Base-by-base conservation (phyloP, 768 basidiomycete genomes). In the Xerocomellus chrysenteron region DNA sequence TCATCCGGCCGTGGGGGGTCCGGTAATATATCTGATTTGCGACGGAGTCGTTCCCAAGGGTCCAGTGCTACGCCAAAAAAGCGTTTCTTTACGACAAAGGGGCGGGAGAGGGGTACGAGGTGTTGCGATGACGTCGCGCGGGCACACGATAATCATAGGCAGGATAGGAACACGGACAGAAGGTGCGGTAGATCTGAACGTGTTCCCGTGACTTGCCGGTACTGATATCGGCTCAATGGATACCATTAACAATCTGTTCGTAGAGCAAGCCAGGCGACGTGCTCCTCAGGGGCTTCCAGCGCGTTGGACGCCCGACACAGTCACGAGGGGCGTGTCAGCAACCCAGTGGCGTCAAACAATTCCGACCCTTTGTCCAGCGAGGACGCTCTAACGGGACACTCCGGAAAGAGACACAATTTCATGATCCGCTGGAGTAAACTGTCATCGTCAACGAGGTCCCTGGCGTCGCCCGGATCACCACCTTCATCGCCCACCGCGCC, bases 1-100 rank as follows among this genome's bases (percentile, higher is more conserved):
- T 69, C 68, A 30, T 70, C 62, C 1, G 68, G 68, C 14, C 62
- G 68, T 12, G 68, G 68, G 3, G 68, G 68, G 3, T 59, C 58
- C 2, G 68, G 68, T 14, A 69, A 69, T n/a, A 69, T 69, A 50
- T 60, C 52, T 5, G 44, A 57, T 28, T 10, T 21, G 19, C 58
- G 41, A 33, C 57, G 59, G 12, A 55, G 49, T 10, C 44, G 33
- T 13, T 60, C 61, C 1, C 64, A 58, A 3, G 60, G 52, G 1
- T 13, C 21, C n/a, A 28, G 19, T 8, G 12, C 36, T 6, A 0
- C 33, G 2, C n/a, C 57, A 0, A 67, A 54, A 30, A 47, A 10
- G 9, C 44, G 35, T 8, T 47, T 64, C 50, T 62, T 66, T 32
- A 49, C 53, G 2, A 57, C 11, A 19, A 70, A 66, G 48, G 58